phyloP scores from a whole-genome alignment of 108 stramenopile species.

The Skeletonema menzelii region DNA sequence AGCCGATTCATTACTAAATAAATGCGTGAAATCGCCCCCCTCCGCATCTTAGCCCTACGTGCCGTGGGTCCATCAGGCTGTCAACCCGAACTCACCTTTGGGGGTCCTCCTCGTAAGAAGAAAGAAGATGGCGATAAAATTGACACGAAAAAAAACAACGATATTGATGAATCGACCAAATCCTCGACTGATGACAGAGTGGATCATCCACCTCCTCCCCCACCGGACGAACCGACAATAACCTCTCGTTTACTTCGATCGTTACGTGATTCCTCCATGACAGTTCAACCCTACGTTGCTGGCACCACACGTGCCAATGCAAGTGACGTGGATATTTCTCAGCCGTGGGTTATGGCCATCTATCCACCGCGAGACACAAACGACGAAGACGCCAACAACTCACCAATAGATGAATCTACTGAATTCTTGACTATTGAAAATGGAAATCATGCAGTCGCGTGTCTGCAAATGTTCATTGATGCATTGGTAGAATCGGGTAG shows the following conservation, averaged over 20 bases:
- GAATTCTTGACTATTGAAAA: conserved; percentile 51
- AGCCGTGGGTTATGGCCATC: conserved; percentile 62
- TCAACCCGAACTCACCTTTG: conserved; percentile 70
- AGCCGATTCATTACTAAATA: too few species aligned
- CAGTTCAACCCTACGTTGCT: conserved; percentile 23
- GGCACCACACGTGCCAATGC: conserved; percentile 65
- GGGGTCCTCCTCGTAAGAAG: conserved; percentile 21
- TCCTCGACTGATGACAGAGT: background rate
- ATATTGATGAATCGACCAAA: background rate
- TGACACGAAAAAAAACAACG: conserved; percentile 1
- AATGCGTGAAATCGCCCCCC: conserved; percentile 74
- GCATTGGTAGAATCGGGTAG: conserved; percentile 75
- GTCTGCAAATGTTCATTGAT: conserved; percentile 74
- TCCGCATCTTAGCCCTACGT: conserved; percentile 62
- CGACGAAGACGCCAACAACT: background rate
- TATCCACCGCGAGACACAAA: background rate
- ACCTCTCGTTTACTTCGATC: conserved; percentile 20
- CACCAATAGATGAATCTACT: background rate
- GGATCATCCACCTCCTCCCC: background rate
- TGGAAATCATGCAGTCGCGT: conserved; percentile 70
- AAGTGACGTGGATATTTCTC: conserved; percentile 78
- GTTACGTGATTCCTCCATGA: conserved; percentile 35
- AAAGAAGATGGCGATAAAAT: conserved; percentile 5
- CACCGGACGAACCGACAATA: conserved; percentile 12
- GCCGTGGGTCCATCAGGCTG: conserved; percentile 64